Evolutionary conservation across 208 protist species (phyloP).

Genomic region (Phytomonas francai): DNA sequence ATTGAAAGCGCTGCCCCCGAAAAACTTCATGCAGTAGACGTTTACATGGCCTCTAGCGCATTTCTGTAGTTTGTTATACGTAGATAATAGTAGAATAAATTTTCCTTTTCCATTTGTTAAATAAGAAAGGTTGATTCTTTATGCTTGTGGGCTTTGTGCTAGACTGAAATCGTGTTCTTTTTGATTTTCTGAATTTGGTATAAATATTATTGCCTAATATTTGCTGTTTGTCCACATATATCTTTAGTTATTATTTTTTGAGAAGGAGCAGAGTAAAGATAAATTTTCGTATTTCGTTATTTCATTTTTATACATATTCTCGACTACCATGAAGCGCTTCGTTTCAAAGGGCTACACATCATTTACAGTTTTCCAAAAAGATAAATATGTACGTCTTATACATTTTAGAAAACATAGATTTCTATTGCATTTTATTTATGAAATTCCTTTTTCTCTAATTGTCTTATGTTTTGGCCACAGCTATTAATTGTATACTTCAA

Average conservation of each 20-base stretch:
- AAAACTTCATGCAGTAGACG: constrained; percentile 72
- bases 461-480: neutral
- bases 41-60: constrained; percentile 53
- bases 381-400: neutral
- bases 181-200: neutral
- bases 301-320: neutral
- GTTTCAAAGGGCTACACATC: neutral
- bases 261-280: neutral
- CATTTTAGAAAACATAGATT: constrained; percentile 2
- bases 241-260: neutral
- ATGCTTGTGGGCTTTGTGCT: neutral
- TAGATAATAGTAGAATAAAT: neutral
- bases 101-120: neutral
- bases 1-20: constrained; percentile 50
- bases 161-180: neutral
- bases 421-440: neutral
- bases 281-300: neutral
- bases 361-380: too few relatives aligned
- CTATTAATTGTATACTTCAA: neutral
- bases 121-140: neutral
- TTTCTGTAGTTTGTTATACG: constrained; percentile 11
- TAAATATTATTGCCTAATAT: neutral
- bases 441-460: neutral
- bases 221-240: neutral
- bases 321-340: neutral